phyloP scores from a whole-genome alignment of 352 stramenopile species.

The Pythium oligandrum region DNA sequence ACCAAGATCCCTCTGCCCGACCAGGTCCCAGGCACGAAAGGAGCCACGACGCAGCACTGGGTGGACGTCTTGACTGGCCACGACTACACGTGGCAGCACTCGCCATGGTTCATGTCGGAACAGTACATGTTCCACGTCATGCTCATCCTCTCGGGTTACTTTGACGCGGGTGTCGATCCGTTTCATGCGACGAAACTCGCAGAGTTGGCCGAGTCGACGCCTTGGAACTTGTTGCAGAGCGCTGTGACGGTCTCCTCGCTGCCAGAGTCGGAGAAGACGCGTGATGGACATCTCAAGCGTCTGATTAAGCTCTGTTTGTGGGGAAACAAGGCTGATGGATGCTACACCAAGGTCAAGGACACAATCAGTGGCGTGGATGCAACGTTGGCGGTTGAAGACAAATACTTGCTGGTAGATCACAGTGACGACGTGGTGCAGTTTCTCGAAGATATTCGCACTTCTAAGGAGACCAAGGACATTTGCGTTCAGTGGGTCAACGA shows the following conservation, averaged over 20 bases:
- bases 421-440: conserved; percentile 41
- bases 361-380: conserved; percentile 50
- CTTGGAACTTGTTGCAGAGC: conserved; percentile 55
- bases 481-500: conserved; percentile 71
- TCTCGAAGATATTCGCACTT: conserved; percentile 20
- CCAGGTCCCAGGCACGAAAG: conserved; percentile 30
- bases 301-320: conserved; percentile 73
- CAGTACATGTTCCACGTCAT: conserved; percentile 76
- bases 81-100: conserved; percentile 62
- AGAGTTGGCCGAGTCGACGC: conserved; percentile 43
- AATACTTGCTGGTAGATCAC: conserved; percentile 56
- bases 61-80: conserved; percentile 31
- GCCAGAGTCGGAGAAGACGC: conserved; percentile 19
- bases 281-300: conserved; percentile 34
- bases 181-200: conserved; percentile 63
- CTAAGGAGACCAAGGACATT: conserved; percentile 3
- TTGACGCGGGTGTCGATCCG: conserved; percentile 51
- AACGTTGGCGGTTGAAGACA: conserved; percentile 50
- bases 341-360: conserved; percentile 72
- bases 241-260: conserved; percentile 28
- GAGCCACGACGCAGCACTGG: conserved; percentile 43
- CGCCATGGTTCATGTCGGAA: conserved; percentile 70
- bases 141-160: conserved; percentile 57
- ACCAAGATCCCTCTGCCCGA: conserved; percentile 39
- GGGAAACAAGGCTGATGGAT: conserved; percentile 75